Evolutionary conservation across 2,329 filamentous ascomycete genomes (phyloP).

Genomic region (Sporothrix humicola): DNA sequence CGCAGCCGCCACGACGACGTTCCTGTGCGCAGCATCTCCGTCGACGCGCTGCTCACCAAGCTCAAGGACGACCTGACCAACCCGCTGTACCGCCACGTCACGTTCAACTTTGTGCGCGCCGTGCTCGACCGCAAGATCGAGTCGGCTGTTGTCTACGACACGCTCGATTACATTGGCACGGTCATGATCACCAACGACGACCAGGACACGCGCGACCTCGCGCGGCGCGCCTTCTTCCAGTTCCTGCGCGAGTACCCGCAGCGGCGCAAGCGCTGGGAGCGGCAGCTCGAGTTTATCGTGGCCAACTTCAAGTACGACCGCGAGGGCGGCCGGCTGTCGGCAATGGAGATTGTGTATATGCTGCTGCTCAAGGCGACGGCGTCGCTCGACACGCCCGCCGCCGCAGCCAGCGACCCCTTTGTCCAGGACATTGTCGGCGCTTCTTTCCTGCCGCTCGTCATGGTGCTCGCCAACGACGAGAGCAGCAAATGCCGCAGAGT

Average conservation of each 20-base stretch:
- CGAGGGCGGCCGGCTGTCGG: slow-evolving; percentile 84
- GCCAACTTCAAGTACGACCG: slow-evolving; percentile 91
- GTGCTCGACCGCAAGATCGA: slow-evolving; percentile 85
- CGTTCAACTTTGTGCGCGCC: slow-evolving; percentile 90
- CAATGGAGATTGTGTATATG: slow-evolving; percentile 88
- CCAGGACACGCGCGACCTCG: slow-evolving; percentile 82
- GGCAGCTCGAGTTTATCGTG: slow-evolving; percentile 86
- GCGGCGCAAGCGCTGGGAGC: slow-evolving; percentile 83
- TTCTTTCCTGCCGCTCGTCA: slow-evolving; percentile 84
- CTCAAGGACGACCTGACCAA: slow-evolving; percentile 90
- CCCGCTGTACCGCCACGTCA: slow-evolving; percentile 87
- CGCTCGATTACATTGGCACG: slow-evolving; percentile 82
- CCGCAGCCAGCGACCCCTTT: slow-evolving; percentile 61
- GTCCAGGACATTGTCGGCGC: slow-evolving; percentile 80
- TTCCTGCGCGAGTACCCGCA: slow-evolving; percentile 96
- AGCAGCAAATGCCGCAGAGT: slow-evolving; percentile 83
- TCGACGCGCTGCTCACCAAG: slow-evolving; percentile 81
- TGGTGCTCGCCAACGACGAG: slow-evolving; percentile 87
- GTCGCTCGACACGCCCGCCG: slow-evolving; percentile 25
- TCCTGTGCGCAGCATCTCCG: slow-evolving; percentile 75
- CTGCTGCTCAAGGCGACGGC: slow-evolving; percentile 80
- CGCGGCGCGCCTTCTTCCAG: slow-evolving; percentile 88
- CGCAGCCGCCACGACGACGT: slow-evolving; percentile 79
- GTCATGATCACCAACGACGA: slow-evolving; percentile 98
- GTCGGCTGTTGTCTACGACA: slow-evolving; percentile 87